Base-by-base conservation (phyloP, 805 yeast species). In the Hanseniaspora occidentalis region DNA sequence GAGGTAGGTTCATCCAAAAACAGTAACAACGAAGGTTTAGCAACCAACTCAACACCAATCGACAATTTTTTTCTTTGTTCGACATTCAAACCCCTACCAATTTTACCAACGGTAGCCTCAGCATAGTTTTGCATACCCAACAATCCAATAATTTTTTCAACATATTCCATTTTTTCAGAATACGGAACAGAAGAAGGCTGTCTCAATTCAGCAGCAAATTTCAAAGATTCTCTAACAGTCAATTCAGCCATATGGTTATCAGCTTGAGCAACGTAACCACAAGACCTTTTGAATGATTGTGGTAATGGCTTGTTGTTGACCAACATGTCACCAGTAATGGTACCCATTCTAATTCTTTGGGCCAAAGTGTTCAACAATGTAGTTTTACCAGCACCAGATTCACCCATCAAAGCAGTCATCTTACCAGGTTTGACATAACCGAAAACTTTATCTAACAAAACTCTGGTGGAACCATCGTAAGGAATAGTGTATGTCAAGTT, bases 331-430 rank as follows among this genome's bases (percentile, higher is more conserved):
- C 84, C 83, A 29, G 84, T 71, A 33, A 81, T 72, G 14, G 74
- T 76, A 60, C 89, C 92, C 56, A 72, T 65, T 34, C 77, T 71
- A 41, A 79, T 72, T 57, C 89, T 71, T 52, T 77, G 82, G 18
- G 85, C 77, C 45, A 82, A 67, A 48, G 79, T 77, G 57, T 81
- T 80, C 50, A 82, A 66, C 43, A 81, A 64, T 2, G 89, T 82
- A 20, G 92, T 81, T 53, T 81, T 81, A 64, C 92, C 92, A 36
- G 92, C 92, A 64, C 92, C 92, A 25, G 89, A 81, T 40, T 79
- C 82, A 52, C 92, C 92, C 88, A 81, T 80, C 43, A 81, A 65
- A 4, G 89, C 89, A 33, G 88, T 80, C 58, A 81, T 66, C 43
- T 82, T 79, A 50, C 89, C 89, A 16, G 89, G 89, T 52, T 76